Percentiles rank a stretch among this genome's conserved stretches.
phyloP scores from a whole-genome alignment of 805 yeast species.

The Ascoidea tarda region DNA sequence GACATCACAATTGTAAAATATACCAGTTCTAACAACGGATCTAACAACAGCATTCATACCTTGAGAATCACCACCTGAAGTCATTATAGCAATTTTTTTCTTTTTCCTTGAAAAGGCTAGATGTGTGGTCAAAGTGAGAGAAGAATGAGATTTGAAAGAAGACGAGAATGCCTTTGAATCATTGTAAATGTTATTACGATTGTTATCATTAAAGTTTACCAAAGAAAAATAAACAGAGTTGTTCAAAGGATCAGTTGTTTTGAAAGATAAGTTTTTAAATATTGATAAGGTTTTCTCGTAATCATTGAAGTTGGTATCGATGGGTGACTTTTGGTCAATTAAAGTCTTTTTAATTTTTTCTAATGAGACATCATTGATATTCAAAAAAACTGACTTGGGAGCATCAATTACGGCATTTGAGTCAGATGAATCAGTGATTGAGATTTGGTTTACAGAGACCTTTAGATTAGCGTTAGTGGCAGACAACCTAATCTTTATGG shows the following conservation, averaged over 20 bases:
- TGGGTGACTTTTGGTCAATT: no score
- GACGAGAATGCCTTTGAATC: background rate
- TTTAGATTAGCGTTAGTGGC: no score
- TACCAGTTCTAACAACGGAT: slow-evolving; percentile 59
- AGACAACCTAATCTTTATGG: background rate
- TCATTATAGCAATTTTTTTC: slow-evolving; percentile 60
- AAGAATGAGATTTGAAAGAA: background rate
- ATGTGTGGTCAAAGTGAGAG: background rate
- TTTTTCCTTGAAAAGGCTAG: slow-evolving; percentile 4
- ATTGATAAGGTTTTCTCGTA: background rate
- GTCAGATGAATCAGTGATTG: no score
- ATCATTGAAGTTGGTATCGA: no score
- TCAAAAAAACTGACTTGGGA: background rate
- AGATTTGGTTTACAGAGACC: no score
- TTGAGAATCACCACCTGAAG: slow-evolving; percentile 74
- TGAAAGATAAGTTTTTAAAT: background rate
- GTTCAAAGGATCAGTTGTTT: background rate
- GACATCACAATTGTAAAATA: slow-evolving; percentile 48
- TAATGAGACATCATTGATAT: background rate
- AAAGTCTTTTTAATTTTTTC: no score
- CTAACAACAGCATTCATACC: slow-evolving; percentile 72
- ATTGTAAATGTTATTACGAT: no score
- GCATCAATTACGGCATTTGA: no score
- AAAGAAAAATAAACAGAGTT: background rate
- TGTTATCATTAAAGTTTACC: no score